Conservation (phyloP, 1,284 basidiomycete species). For the Ceratobasidium sp. region DNA sequence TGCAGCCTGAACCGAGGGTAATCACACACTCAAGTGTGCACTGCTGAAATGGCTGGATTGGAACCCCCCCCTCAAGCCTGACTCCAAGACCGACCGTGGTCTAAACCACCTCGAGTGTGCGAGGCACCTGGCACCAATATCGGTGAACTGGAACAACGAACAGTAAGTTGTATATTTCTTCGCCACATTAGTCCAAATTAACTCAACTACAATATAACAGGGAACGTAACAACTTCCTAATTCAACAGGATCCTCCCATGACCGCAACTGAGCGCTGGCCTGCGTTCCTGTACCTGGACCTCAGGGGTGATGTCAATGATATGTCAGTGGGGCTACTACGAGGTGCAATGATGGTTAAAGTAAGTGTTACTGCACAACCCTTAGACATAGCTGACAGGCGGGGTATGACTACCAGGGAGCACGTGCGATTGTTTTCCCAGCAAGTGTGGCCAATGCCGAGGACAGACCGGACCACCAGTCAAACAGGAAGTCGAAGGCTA, state of each 20-base stretch:
- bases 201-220: background rate
- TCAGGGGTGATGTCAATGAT: background rate
- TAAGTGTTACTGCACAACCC: background rate
- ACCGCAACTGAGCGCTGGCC: background rate
- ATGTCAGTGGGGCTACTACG: background rate
- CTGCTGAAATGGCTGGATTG: background rate
- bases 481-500: slow-evolving; percentile 4
- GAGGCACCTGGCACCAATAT: background rate
- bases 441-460: slow-evolving; percentile 1
- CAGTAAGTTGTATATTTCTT: background rate
- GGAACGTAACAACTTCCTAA: background rate
- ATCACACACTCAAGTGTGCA: background rate
- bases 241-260: background rate
- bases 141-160: slow-evolving; percentile 5
- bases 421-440: background rate
- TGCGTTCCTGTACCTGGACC: slow-evolving; percentile 12
- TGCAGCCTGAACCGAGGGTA: slow-evolving; percentile 11
- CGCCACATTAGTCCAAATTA: background rate
- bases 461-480: slow-evolving; percentile 6
- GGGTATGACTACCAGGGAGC: background rate
- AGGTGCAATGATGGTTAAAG: slow-evolving; percentile 5
- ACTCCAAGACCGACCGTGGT: background rate
- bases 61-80: slow-evolving; percentile 6
- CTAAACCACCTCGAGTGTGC: slow-evolving; percentile 19
- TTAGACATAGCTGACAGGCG: background rate